Evolutionary conservation across 2,329 filamentous ascomycete genomes (phyloP), one percentile per base, ranked within the genome.

Genomic region (Colletotrichum gloeosporioides): DNA sequence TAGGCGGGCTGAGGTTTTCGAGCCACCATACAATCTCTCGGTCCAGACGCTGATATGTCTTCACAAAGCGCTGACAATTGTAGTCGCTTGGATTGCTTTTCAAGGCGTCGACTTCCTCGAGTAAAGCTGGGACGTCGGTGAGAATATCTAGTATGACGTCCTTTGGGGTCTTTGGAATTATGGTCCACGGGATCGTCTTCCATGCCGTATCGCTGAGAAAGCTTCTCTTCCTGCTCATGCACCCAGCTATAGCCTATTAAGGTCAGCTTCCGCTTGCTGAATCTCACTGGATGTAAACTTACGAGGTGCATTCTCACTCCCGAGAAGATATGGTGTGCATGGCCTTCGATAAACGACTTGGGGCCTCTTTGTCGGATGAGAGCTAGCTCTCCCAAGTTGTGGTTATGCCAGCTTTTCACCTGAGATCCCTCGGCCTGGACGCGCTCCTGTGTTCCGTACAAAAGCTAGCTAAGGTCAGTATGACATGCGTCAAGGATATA

Each of bases 91-190:
- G 44, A 6, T 53, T 53, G n/a, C 44, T 53, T n/a, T 75, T 67
- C 65, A 84, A 79, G 3, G 77, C 27, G 63, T 84, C 82, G 3
- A 80, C 68, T 27, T 80, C 77, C 44, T 81, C 78, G 10, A 82
- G 76, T 10, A 82, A 74, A 10, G 73, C 78, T 2, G 80, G 80
- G 1, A 82, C 76, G 8, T 83, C 82, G 12, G 80, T 80, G 9
- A 84, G 64, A 18, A 83, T 77, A 53, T 84, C 83, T 6, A 81
- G 77, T 16, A 84, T 76, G 27, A 81, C 78, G 65, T 85, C 82
- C 32, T 81, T 81, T 31, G 76, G 66, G 6, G 80, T 75, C 59
- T 82, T 84, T 3, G 81, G 79, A 7, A 78, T 78, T 12, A 77
- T 67, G 22, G 79, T 71, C 82, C 82, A 85, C 2, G 82, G 83